A percentile compares a stretch with the other conserved stretches of the same genome.
These are phyloP conservation scores for Chenopodium suecicum DNA, from an alignment of 148 eudicot species.

Conservation along the genomic window DNA sequence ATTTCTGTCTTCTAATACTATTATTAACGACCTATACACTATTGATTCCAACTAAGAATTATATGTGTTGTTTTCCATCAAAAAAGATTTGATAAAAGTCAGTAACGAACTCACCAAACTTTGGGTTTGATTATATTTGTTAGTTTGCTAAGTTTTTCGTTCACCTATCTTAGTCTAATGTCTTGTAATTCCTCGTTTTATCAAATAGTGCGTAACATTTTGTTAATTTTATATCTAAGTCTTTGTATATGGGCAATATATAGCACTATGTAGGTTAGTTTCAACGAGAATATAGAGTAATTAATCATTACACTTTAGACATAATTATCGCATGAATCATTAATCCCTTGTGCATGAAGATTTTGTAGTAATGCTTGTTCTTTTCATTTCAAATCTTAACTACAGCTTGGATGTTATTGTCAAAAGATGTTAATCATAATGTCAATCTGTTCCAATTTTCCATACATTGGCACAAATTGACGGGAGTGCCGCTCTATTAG, in stretches of 20 bases:
- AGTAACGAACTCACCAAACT: constrained; percentile 40
- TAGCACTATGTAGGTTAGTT: constrained; percentile 7
- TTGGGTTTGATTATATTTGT: not conserved
- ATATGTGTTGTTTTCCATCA: constrained; percentile 17
- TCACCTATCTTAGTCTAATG: constrained; percentile 33
- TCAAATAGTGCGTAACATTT: not conserved
- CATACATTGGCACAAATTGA: not conserved
- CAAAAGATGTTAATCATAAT: not conserved
- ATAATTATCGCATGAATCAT: constrained; percentile 4
- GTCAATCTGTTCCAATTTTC: not conserved
- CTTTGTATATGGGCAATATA: not conserved
- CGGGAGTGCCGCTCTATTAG: not conserved
- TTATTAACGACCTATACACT: constrained; percentile 9
- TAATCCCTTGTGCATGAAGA: constrained; percentile 5
- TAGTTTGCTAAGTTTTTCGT: constrained; percentile 7
- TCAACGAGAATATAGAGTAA: constrained; percentile 16
- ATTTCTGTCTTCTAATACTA: not conserved
- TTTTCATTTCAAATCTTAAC: constrained; percentile 14
- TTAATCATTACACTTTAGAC: constrained; percentile 20
- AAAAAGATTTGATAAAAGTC: constrained; percentile 20
- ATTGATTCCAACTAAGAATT: not conserved
- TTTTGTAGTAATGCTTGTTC: not conserved
- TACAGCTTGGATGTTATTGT: not conserved
- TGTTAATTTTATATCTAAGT: not conserved
- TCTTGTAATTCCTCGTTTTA: not conserved